Evolutionary conservation across 805 yeast species (phyloP).

Genomic region (Teunomyces atbi): DNA sequence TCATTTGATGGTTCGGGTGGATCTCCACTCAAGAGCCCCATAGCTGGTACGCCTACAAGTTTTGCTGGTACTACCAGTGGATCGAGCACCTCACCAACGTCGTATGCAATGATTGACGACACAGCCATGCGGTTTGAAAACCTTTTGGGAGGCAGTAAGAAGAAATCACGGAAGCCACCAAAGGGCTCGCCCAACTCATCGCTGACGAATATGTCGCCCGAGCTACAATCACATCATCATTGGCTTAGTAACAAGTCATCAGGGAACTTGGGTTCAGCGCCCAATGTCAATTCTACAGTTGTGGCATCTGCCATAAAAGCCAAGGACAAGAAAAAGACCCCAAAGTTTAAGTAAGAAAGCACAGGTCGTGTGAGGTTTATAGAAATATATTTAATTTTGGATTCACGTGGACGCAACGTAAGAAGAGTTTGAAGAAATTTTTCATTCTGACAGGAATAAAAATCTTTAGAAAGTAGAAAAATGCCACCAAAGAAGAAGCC

Average conservation of each 20-base stretch:
- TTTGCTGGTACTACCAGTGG: background rate
- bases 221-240: conserved; percentile 8
- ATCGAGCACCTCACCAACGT: background rate
- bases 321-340: conserved; percentile 19
- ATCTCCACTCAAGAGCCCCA: conserved; percentile 9
- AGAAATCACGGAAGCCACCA: conserved; percentile 17
- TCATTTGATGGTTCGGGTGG: conserved; percentile 17
- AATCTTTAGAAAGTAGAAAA: conserved; percentile 6
- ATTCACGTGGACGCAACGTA: background rate
- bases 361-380: conserved; percentile 3
- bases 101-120: conserved; percentile 8
- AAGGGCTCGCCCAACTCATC: conserved; percentile 15
- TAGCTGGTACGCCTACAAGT: conserved; percentile 9
- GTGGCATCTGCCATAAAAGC: conserved; percentile 9
- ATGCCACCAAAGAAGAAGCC: conserved; percentile 79
- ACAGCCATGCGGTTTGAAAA: conserved; percentile 24
- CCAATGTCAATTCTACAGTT: conserved; percentile 9
- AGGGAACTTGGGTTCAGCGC: conserved; percentile 8
- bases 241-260: conserved; percentile 9
- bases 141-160: conserved; percentile 25
- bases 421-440: too few species aligned
- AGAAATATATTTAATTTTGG: conserved; percentile 3
- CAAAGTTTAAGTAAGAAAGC: conserved; percentile 16
- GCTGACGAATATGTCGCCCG: conserved; percentile 14
- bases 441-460: too few species aligned